These are phyloP conservation scores for Aspergillus piperis DNA, from an alignment of 2,329 filamentous ascomycete species.

Conservation along the genomic window DNA sequence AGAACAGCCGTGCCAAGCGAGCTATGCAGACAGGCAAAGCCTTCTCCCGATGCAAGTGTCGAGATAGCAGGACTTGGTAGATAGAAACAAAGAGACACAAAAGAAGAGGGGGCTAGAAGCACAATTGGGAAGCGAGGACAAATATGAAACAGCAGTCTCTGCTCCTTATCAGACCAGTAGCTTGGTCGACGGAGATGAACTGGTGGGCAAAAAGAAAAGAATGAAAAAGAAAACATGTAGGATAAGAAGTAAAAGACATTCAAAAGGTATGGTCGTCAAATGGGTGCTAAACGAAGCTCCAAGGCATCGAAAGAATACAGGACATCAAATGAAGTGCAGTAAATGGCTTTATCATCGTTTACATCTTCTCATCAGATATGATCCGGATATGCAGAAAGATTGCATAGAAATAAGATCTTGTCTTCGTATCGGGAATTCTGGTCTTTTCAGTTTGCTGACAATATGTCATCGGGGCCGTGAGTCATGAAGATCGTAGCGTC, in stretches of 20 bases:
- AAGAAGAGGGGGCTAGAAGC: constrained; percentile 13
- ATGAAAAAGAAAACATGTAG: background rate
- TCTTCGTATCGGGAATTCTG: constrained; percentile 24
- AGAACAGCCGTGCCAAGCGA: constrained; percentile 10
- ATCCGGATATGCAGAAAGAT: constrained; percentile 22
- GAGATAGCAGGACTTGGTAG: constrained; percentile 14
- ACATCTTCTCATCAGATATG: constrained; percentile 23
- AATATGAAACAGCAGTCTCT: constrained; percentile 11
- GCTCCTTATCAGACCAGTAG: background rate
- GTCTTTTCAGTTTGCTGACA: constrained; percentile 29
- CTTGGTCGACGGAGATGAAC: background rate
- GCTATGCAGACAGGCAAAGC: constrained; percentile 6
- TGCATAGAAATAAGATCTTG: constrained; percentile 27
- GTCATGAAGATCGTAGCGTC: constrained; percentile 40
- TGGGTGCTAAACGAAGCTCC: constrained; percentile 16
- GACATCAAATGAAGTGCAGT: constrained; percentile 18
- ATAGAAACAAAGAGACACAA: constrained; percentile 10
- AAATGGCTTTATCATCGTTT: constrained; percentile 17
- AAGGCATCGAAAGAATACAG: constrained; percentile 26
- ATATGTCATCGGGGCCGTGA: constrained; percentile 28
- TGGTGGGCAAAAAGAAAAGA: background rate
- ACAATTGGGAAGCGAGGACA: constrained; percentile 8
- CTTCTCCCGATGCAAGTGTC: constrained; percentile 9
- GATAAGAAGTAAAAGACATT: constrained; percentile 9
- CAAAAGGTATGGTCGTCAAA: constrained; percentile 12